A percentile compares a stretch with the other conserved stretches of the same genome.
These are phyloP conservation scores for Hemisphaericaspora xylofermentans DNA, from an alignment of 1,139 yeast species.

Conservation along the genomic window DNA sequence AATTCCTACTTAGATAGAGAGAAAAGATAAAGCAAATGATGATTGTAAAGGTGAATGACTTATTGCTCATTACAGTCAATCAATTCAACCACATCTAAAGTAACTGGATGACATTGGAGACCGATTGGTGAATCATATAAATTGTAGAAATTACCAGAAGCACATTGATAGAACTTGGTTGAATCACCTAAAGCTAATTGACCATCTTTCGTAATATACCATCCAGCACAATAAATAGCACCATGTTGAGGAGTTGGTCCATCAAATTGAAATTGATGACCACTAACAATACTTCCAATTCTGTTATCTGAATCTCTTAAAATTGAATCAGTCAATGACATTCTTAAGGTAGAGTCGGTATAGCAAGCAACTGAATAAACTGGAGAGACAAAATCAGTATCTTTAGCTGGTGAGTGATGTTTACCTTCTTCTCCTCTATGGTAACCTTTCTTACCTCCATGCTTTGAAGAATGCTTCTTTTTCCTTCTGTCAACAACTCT, in stretches of 20 bases:
- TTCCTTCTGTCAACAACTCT: constrained; percentile 4
- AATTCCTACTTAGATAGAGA: neutral
- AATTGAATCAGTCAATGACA: constrained; percentile 34
- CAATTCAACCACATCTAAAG: constrained; percentile 37
- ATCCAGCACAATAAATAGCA: constrained; percentile 42
- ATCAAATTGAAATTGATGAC: constrained; percentile 47
- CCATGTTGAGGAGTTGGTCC: constrained; percentile 47
- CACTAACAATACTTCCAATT: constrained; percentile 44
- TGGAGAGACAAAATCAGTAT: constrained; percentile 20
- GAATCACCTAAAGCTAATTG: constrained; percentile 37
- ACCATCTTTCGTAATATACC: constrained; percentile 40
- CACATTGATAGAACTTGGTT: constrained; percentile 41
- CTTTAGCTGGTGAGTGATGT: neutral
- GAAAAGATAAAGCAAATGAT: neutral
- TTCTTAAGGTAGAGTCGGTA: constrained; percentile 29
- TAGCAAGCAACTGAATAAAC: constrained; percentile 36
- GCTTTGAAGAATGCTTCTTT: constrained; percentile 1
- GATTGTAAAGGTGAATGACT: neutral
- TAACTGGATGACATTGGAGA: constrained; percentile 36
- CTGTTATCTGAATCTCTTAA: constrained; percentile 36
- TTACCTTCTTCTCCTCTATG: neutral
- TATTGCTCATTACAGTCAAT: constrained; percentile 25
- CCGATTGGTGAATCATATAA: constrained; percentile 36
- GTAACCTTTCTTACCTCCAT: constrained; percentile 2
- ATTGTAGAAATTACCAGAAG: constrained; percentile 44